Percentiles rank a stretch among this genome's conserved stretches.
Conservation (phyloP, 2,329 filamentous ascomycete genomes). For the Penicillium crustosum region DNA sequence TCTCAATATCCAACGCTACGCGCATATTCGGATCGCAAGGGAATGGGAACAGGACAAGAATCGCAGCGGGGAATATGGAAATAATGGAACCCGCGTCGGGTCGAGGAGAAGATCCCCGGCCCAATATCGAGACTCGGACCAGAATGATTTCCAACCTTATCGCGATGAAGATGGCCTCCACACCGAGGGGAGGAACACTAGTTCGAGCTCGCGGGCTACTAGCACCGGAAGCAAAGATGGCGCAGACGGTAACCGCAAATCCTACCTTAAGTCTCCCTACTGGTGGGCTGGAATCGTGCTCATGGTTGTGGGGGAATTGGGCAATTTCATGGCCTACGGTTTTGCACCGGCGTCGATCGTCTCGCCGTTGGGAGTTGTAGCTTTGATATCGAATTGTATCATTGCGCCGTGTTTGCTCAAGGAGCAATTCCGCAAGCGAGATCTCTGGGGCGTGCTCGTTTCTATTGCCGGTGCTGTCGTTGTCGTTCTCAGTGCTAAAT, state of each 20-base stretch:
- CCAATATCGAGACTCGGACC: constrained; percentile 17
- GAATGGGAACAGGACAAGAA: constrained; percentile 62
- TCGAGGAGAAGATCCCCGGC: constrained; percentile 13
- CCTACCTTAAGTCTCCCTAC: constrained; percentile 85
- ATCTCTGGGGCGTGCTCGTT: constrained; percentile 84
- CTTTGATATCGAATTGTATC: constrained; percentile 92
- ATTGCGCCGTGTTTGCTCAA: constrained; percentile 94
- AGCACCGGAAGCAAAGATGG: constrained; percentile 41
- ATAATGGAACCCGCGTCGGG: constrained; percentile 11
- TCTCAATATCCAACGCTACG: constrained; percentile 93
- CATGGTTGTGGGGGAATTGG: constrained; percentile 89
- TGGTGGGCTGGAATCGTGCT: constrained; percentile 95
- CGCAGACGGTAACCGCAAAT: constrained; percentile 54
- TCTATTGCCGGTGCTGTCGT: constrained; percentile 85
- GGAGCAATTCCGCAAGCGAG: constrained; percentile 79
- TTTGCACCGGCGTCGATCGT: constrained; percentile 98
- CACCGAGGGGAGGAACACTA: constrained; percentile 19
- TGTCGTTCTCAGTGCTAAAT: constrained; percentile 87
- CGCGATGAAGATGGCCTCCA: constrained; percentile 37
- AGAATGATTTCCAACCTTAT: constrained; percentile 20
- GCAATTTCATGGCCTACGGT: constrained; percentile 95
- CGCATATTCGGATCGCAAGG: constrained; percentile 78
- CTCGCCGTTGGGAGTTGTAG: constrained; percentile 93
- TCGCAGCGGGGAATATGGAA: constrained; percentile 51
- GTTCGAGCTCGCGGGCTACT: constrained; percentile 40